These are phyloP conservation scores for Trametes coccinea DNA, from an alignment of 768 basidiomycete genomes.

Conservation along the genomic window DNA sequence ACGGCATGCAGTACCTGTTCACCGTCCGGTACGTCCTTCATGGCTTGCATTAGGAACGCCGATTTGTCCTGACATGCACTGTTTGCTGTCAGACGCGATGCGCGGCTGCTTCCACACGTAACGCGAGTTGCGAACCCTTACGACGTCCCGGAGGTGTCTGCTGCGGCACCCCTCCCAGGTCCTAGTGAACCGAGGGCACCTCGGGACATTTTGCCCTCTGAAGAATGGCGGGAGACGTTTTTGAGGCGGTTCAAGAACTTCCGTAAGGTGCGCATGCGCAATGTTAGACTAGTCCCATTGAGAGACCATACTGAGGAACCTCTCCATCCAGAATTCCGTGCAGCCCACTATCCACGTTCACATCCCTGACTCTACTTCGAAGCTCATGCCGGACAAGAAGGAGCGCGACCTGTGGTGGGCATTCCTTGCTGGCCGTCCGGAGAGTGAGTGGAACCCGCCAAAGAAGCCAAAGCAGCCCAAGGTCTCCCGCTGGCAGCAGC, in stretches of 20 bases:
- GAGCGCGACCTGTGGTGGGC: conserved; percentile 82
- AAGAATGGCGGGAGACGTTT: conserved; percentile 65
- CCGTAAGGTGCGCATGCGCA: conserved; percentile 50
- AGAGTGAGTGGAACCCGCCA: conserved; percentile 63
- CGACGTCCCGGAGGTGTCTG: conserved; percentile 39
- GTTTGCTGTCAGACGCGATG: conserved; percentile 58
- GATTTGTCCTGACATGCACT: conserved; percentile 12
- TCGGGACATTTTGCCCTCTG: conserved; percentile 50
- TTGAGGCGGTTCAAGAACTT: conserved; percentile 64
- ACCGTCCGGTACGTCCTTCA: conserved; percentile 63
- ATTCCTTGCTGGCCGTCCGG: conserved; percentile 68
- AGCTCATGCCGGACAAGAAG: conserved; percentile 64
- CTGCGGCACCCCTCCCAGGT: conserved; percentile 15
- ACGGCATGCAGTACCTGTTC: conserved; percentile 82
- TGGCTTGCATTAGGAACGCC: not conserved
- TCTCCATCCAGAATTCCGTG: conserved; percentile 53
- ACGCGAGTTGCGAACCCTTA: conserved; percentile 73
- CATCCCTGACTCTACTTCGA: conserved; percentile 33
- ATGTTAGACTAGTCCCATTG: too few species aligned
- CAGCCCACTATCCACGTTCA: conserved; percentile 60
- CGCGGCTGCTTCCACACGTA: conserved; percentile 60
- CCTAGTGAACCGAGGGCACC: conserved; percentile 15
- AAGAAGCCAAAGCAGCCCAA: conserved; percentile 38
- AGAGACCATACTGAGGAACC: not conserved
- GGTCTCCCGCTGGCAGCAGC: conserved; percentile 17